These are phyloP conservation scores for Paramecium biaurelia DNA, from an alignment of 73 alveolate species.

Conservation along the genomic window DNA sequence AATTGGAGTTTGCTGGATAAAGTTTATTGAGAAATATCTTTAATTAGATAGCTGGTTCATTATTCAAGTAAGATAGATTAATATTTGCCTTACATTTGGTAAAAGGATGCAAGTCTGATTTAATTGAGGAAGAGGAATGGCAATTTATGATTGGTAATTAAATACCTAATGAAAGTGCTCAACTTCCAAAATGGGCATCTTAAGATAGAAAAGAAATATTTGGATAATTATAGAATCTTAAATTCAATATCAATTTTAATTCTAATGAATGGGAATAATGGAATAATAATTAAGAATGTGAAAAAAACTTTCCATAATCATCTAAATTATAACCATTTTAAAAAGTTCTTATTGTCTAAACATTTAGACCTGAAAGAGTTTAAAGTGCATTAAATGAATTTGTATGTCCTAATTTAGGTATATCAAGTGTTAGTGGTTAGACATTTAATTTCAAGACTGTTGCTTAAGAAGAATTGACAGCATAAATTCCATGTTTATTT, in stretches of 20 bases:
- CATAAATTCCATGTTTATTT: conserved; percentile 94
- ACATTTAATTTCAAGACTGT: conserved; percentile 90
- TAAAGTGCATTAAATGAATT: conserved; percentile 96
- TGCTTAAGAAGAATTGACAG: conserved; percentile 87
- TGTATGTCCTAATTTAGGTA: conserved; percentile 96
- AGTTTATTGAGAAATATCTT: conserved; percentile 5
- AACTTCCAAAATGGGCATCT: conserved; percentile 93
- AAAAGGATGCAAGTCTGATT: conserved; percentile 89
- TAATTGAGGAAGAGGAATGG: conserved; percentile 94
- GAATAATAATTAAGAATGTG: conserved; percentile 83
- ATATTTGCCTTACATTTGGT: conserved; percentile 97
- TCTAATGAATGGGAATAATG: conserved; percentile 79
- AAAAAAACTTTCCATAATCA: conserved; percentile 87
- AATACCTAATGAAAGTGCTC: neutral
- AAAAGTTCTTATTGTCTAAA: conserved; percentile 93
- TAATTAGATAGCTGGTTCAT: conserved; percentile 87
- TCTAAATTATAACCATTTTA: conserved; percentile 92
- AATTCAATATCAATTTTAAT: conserved; percentile 74
- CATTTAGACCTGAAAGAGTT: conserved; percentile 99
- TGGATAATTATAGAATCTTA: conserved; percentile 85
- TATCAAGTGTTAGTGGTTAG: conserved; percentile 92
- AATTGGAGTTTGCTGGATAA: conserved; percentile 72
- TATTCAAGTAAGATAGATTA: conserved; percentile 98
- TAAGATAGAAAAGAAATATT: conserved; percentile 93
- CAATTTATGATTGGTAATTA: conserved; percentile 95